Base-by-base conservation (phyloP, 805 yeast species). In the Yarrowia divulgata region DNA sequence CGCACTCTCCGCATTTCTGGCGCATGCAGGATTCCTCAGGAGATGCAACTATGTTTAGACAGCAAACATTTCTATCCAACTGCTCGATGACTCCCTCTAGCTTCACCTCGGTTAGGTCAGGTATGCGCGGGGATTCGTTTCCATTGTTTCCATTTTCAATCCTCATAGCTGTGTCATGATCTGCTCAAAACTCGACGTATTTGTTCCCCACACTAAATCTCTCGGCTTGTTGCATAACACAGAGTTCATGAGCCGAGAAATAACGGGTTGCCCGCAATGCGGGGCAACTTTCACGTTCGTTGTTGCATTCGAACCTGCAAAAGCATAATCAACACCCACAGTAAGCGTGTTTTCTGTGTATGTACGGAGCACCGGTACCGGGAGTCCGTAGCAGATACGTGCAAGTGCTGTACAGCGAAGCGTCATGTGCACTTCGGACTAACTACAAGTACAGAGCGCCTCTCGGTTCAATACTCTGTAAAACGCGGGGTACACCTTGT, bases 201-300 rank as follows among this genome's bases (percentile, higher is more conserved):
- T 3, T n/a, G 29, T n/a, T 35, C 66, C 50, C 49, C 52, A 19
- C 45, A 37, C 35, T 13, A 16, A 18, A 2, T 35, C 46, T 54
- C 60, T 43, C 52, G 50, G 66, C 66, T 34, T 43, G 49, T 42
- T 42, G 64, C 52, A 43, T 58, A 32, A 23, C 40, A 43, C 50
- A 19, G 52, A 45, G 50, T 60, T 43, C 52, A 40, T 40, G 63
- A 42, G 66, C 66, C 66, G 66, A 60, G 42, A 60, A 58, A 58
- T 45, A 43, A 43, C 66, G 52, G 66, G 66, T 43, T 60, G 66
- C 52, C 63, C 48, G 48, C 40, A 60, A 60, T 60, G 66, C 52
- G 66, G 66, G 66, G 66, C 66, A 60, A 60, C 66, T 60, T 60
- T 60, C 66, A 60, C 66, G 52, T 60, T 60, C 66, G 63, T 40